Conservation (phyloP, 1,139 yeast species). For the Petasospora fabianii region DNA sequence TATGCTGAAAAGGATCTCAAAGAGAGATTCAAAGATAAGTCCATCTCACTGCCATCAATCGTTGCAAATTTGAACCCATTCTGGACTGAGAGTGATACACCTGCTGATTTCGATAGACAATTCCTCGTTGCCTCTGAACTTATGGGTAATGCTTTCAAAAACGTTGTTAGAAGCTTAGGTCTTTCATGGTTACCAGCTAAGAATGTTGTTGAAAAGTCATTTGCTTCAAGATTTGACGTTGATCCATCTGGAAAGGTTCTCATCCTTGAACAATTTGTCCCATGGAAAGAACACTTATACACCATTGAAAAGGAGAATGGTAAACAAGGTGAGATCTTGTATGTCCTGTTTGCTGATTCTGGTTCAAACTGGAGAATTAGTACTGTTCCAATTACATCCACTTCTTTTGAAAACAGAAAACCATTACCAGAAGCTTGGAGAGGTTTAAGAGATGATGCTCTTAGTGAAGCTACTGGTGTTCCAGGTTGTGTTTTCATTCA, state of each 20-base stretch:
- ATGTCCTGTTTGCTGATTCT: slow-evolving; percentile 77
- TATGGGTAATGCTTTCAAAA: slow-evolving; percentile 78
- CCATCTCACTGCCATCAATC: slow-evolving; percentile 75
- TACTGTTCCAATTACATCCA: slow-evolving; percentile 73
- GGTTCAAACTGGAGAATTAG: slow-evolving; percentile 82
- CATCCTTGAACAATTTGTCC: slow-evolving; percentile 68
- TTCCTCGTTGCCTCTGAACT: slow-evolving; percentile 71
- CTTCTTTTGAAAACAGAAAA: slow-evolving; percentile 79
- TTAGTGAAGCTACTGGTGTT: slow-evolving; percentile 70
- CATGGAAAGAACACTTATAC: slow-evolving; percentile 94
- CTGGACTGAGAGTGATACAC: slow-evolving; percentile 68
- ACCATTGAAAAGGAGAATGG: slow-evolving; percentile 62
- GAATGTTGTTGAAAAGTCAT: slow-evolving; percentile 66
- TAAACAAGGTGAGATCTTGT: slow-evolving; percentile 56
- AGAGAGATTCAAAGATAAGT: slow-evolving; percentile 49
- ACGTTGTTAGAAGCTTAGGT: slow-evolving; percentile 68
- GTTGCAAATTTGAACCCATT: slow-evolving; percentile 78
- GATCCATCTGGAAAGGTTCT: slow-evolving; percentile 70
- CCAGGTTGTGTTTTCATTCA: slow-evolving; percentile 88
- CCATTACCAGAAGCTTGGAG: slow-evolving; percentile 91
- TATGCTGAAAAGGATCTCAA: slow-evolving; percentile 49
- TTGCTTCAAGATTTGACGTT: slow-evolving; percentile 48
- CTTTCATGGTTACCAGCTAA: slow-evolving; percentile 92
- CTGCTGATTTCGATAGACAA: slow-evolving; percentile 60
- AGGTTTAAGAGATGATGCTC: slow-evolving; percentile 85